phyloP scores from a whole-genome alignment of 441 rosid species.

The Gossypium aridum region DNA sequence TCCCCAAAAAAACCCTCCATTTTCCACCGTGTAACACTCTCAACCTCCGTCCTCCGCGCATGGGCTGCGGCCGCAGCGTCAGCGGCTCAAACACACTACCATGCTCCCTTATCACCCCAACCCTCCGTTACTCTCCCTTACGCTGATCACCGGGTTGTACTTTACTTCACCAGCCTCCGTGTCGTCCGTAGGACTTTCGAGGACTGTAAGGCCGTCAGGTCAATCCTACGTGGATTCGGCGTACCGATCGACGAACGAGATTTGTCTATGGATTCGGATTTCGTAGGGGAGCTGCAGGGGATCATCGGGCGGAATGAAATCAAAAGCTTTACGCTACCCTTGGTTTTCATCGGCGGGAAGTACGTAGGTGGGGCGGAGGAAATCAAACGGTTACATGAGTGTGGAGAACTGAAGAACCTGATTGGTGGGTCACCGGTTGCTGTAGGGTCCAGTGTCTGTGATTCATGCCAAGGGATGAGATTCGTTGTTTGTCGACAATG shows the following conservation, averaged over 20 bases:
- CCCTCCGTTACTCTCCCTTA: conserved; percentile 18
- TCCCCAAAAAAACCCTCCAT: conserved; percentile 30
- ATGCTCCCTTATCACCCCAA: neutral
- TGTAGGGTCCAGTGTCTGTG: conserved; percentile 29
- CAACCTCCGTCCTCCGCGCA: conserved; percentile 34
- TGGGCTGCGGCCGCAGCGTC: neutral
- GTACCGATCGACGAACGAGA: conserved; percentile 66
- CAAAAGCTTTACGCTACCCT: conserved; percentile 31
- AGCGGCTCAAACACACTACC: neutral
- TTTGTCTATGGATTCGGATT: conserved; percentile 51
- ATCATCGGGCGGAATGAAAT: conserved; percentile 24
- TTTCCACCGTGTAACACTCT: conserved; percentile 50
- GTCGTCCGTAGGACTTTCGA: conserved; percentile 62
- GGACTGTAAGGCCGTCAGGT: conserved; percentile 58
- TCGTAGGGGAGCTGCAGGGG: conserved; percentile 40
- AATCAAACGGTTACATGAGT: conserved; percentile 40
- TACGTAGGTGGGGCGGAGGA: conserved; percentile 56
- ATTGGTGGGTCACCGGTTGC: conserved; percentile 21
- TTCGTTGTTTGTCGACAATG: conserved; percentile 48
- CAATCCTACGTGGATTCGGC: conserved; percentile 48
- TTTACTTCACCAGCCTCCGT: conserved; percentile 76
- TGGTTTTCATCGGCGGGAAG: conserved; percentile 51
- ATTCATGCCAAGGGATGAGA: conserved; percentile 48
- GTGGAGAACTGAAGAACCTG: conserved; percentile 42
- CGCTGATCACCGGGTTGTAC: conserved; percentile 23